Percentiles rank a stretch among this genome's conserved stretches.
These are phyloP conservation scores for Kwoniella mangroviensis DNA, from an alignment of 768 basidiomycete genomes.

Conservation along the genomic window DNA sequence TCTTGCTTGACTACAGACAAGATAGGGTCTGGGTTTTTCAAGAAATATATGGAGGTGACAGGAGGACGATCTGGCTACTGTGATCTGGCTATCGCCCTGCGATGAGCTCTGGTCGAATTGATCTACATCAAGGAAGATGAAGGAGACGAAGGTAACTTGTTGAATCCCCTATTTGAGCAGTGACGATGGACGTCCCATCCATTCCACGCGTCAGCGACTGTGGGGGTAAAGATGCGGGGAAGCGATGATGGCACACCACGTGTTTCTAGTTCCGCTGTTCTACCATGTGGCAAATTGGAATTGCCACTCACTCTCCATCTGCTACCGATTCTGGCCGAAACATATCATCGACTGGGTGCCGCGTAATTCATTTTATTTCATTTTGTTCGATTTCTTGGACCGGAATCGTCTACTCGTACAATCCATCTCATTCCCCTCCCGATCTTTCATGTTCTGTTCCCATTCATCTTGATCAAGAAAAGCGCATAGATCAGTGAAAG, in stretches of 20 bases:
- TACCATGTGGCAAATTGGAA: conserved; percentile 3
- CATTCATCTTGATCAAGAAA: background rate
- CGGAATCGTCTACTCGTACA: too few relatives aligned
- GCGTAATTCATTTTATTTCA: conserved; percentile 11
- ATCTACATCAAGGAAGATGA: too few relatives aligned
- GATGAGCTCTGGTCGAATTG: background rate
- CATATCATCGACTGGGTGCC: background rate
- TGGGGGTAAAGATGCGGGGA: background rate
- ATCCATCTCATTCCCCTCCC: too few relatives aligned
- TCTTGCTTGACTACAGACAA: background rate
- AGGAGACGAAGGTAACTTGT: too few relatives aligned
- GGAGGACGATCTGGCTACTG: too few relatives aligned
- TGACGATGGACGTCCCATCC: background rate
- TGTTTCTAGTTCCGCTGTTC: background rate
- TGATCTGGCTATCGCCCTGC: background rate
- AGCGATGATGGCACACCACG: background rate
- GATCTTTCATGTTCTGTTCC: background rate
- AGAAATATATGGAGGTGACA: too few relatives aligned
- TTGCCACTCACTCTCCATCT: background rate
- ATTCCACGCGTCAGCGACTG: background rate
- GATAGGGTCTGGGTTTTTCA: background rate
- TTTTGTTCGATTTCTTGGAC: too few relatives aligned
- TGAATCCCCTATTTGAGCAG: background rate
- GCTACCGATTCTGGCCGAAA: conserved; percentile 18
- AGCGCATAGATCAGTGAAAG: background rate